Base-by-base conservation (phyloP, 441 rosid genomes). In the Aquilaria agallochum region DNA sequence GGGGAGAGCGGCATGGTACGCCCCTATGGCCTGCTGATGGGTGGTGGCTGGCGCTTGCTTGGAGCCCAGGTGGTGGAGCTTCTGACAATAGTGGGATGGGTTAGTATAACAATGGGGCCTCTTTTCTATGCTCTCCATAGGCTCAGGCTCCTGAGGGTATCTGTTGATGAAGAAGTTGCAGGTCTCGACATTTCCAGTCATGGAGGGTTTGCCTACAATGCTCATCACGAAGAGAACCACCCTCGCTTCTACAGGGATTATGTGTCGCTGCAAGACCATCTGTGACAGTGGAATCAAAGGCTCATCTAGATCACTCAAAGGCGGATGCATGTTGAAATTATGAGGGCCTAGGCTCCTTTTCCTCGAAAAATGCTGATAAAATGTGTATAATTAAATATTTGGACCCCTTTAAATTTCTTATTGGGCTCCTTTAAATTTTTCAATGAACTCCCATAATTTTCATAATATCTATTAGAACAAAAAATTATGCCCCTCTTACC, bases 1-100 rank as follows among this genome's bases (percentile, higher is more conserved):
- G 70, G 73, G 0, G 64, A 13, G 11, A 67, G 65, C 0, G 80
- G 84, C 3, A 71, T 76, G 30, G 32, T 36, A 0, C 77, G 96
- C 36, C 89, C 97, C 0, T 71, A 79, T 31, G 92, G 96, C 20
- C 74, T 88, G 2, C 51, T 87, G 4, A 74, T 89, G 89, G 97
- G 96, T 1, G 89, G 97, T 5, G 92, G 96, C 11, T 86, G 94
- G 80, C 82, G 80, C 27, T 78, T 90, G 3, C 68, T 88, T 5
- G 89, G 78, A 2, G 77, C 84, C 45, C 96, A 88, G 68, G 55
- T 82, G 52, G 54, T 80, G 44, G 91, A 86, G 68, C 14, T 86
- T 64, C 44, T 84, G 12, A 89, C 56, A 32, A 91, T 88, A 31
- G 72, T 70, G 0, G 65, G 68, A 9, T 86, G 90, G 92, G 94